Evolutionary conservation across 164 flowering plant species (phyloP), one percentile per base, ranked within the genome.

Genomic region (Vitis amurensis): DNA sequence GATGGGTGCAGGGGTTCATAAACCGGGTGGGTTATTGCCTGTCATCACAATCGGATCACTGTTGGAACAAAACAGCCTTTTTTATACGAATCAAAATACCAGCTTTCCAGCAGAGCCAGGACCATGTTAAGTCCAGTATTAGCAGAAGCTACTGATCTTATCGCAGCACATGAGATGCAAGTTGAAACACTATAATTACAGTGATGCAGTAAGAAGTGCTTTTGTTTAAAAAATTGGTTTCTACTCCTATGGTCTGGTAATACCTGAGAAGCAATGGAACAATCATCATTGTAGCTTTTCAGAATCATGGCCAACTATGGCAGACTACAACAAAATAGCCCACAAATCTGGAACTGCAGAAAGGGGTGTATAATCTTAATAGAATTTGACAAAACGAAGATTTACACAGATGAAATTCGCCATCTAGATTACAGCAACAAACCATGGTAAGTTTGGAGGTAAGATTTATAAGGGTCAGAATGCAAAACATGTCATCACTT

Each of bases 341-440:
- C 11, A 51, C 11, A 51, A 12, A 51, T 10, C 55, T 51, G 14
- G 55, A 53, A 53, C 56, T 13, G 14, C n/a, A 13, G n/a, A 51
- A 51, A 51, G 12, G 55, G 14, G 14, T 51, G 12, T 51, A 51
- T 51, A 51, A 51, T 12, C 53, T 37, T 30, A 65, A 19, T 37
- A 50, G 4, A 55, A 15, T 8, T 53, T 9, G 17, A 37, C 50
- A 59, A 60, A 52, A 73, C 37, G 49, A 68, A 50, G 63, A 68
- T 73, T 55, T 58, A 63, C 72, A 73, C 51, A 3, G 51, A 47
- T 37, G 48, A 62, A 50, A 31, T 11, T n/a, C 48, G 19, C 29
- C 29, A 29, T 10, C 61, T 27, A 7, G 44, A 59, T 10, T 10
- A 11, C 4, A 27, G 3, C 37, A 59, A 53, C n/a, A 53, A 53